phyloP scores from a whole-genome alignment of 805 yeast genomes.

The Metschnikowia corniflorae region DNA sequence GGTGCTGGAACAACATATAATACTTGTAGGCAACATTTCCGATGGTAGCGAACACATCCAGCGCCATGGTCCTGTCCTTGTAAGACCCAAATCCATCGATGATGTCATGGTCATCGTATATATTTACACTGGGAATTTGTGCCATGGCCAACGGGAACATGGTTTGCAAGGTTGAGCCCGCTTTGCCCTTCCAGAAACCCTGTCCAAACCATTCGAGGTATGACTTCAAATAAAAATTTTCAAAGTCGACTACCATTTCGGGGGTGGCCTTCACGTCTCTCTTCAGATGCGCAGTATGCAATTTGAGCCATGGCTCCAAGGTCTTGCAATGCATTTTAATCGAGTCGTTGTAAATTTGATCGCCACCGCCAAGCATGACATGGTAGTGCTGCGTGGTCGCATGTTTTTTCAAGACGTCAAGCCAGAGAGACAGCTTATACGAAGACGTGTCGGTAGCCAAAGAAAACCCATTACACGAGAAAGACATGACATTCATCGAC shows the following conservation, averaged over 20 bases:
- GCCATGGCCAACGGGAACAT: constrained; percentile 74
- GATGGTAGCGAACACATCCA: constrained; percentile 62
- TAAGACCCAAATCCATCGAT: constrained; percentile 97
- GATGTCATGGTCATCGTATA: constrained; percentile 93
- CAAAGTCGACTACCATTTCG: constrained; percentile 52
- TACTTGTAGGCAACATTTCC: constrained; percentile 81
- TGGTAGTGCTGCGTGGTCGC: constrained; percentile 56
- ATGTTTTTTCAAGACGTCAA: constrained; percentile 74
- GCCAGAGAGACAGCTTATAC: constrained; percentile 81
- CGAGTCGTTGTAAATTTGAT: constrained; percentile 87
- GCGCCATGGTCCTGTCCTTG: constrained; percentile 66
- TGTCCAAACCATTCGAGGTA: constrained; percentile 87
- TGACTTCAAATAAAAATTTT: constrained; percentile 64
- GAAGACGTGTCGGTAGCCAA: constrained; percentile 59
- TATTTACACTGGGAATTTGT: constrained; percentile 79
- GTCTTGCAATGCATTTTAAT: constrained; percentile 56
- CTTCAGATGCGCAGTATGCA: constrained; percentile 48
- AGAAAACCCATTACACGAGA: constrained; percentile 91
- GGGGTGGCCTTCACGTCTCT: constrained; percentile 36
- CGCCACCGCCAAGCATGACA: constrained; percentile 98
- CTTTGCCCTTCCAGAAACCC: constrained; percentile 76
- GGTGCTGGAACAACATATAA: constrained; percentile 91
- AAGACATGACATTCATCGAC: constrained; percentile 78
- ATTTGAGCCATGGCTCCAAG: constrained; percentile 61
- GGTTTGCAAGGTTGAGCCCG: constrained; percentile 62